phyloP scores from a whole-genome alignment of 2,329 filamentous ascomycete species.

The Pseudomassariella vexata region DNA sequence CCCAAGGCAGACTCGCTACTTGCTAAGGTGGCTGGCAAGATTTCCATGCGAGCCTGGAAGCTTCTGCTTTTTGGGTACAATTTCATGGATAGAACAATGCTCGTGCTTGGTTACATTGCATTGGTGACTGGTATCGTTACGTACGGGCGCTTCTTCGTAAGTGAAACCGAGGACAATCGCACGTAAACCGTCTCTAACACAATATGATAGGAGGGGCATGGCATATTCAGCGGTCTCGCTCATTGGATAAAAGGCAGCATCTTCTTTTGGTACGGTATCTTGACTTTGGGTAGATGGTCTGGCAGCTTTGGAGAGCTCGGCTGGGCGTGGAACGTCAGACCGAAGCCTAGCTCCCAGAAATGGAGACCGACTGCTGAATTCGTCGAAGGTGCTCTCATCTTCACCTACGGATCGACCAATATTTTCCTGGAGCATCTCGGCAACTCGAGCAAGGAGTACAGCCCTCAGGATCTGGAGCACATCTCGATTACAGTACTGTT shows the following conservation, averaged over 20 bases:
- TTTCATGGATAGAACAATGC: slow-evolving; percentile 67
- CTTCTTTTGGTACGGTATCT: slow-evolving; percentile 87
- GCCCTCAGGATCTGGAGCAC: slow-evolving; percentile 79
- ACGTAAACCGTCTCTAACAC: too few species aligned
- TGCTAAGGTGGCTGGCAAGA: slow-evolving; percentile 46
- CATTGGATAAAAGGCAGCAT: slow-evolving; percentile 94
- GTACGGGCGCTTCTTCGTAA: slow-evolving; percentile 79
- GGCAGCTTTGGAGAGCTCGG: slow-evolving; percentile 86
- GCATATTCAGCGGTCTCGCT: slow-evolving; percentile 78
- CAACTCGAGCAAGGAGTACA: slow-evolving; percentile 66
- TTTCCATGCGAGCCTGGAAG: slow-evolving; percentile 51
- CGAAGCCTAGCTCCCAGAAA: slow-evolving; percentile 46
- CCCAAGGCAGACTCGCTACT: slow-evolving; percentile 46
- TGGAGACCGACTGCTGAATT: slow-evolving; percentile 83
- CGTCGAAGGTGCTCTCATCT: slow-evolving; percentile 83
- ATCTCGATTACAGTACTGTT: slow-evolving; percentile 90
- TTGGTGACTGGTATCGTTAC: slow-evolving; percentile 68
- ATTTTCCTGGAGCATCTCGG: slow-evolving; percentile 88
- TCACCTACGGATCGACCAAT: slow-evolving; percentile 82
- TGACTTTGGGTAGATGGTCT: slow-evolving; percentile 84
- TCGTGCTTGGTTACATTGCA: slow-evolving; percentile 71
- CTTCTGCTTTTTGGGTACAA: slow-evolving; percentile 57
- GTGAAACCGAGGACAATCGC: too few species aligned
- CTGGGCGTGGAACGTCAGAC: slow-evolving; percentile 92
- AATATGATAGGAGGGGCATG: slow-evolving; percentile 58